Percentiles rank a stretch among this genome's conserved stretches.
These are phyloP conservation scores for Rhodotorula babjevae DNA, from an alignment of 768 basidiomycete genomes.

Conservation along the genomic window DNA sequence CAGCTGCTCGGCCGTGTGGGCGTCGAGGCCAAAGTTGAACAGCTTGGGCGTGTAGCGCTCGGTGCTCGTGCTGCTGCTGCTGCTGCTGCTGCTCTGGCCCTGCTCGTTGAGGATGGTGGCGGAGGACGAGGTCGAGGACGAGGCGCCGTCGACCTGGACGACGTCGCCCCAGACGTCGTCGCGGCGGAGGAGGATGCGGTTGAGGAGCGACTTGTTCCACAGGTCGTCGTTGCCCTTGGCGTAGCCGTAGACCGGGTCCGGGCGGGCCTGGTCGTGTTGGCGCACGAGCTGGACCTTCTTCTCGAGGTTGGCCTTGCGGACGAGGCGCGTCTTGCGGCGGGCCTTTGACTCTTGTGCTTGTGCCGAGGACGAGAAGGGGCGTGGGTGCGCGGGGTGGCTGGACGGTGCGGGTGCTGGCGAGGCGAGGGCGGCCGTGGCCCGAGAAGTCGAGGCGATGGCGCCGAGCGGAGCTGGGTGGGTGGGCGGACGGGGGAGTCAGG, in stretches of 20 bases:
- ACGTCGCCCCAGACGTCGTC: slow-evolving; percentile 13
- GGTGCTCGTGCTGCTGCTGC: slow-evolving; percentile 8
- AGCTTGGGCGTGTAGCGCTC: slow-evolving; percentile 11
- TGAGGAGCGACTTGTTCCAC: slow-evolving; percentile 65
- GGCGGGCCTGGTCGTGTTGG: slow-evolving; percentile 50
- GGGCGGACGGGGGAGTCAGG: no score
- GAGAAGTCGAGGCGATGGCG: slow-evolving; percentile 8
- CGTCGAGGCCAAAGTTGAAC: slow-evolving; percentile 61
- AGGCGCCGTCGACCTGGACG: slow-evolving; percentile 33
- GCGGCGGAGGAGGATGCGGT: slow-evolving; percentile 33
- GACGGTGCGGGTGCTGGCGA: not conserved
- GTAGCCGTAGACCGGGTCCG: slow-evolving; percentile 72
- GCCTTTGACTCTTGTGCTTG: slow-evolving; percentile 33
- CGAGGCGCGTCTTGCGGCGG: slow-evolving; percentile 44
- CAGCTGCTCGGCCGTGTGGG: slow-evolving; percentile 50
- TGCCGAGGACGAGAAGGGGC: slow-evolving; percentile 42
- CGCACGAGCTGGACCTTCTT: slow-evolving; percentile 47
- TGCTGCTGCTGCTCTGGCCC: not conserved
- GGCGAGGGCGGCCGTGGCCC: not conserved
- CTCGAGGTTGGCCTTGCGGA: slow-evolving; percentile 47
- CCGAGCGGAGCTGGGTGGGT: slow-evolving; percentile 22
- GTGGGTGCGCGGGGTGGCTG: not conserved
- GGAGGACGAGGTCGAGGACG: not conserved
- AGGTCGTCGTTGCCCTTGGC: slow-evolving; percentile 60
- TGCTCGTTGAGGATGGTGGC: no score